Evolutionary conservation across 2,329 filamentous ascomycete genomes (phyloP).

Genomic region (Biscogniauxia sp.): DNA sequence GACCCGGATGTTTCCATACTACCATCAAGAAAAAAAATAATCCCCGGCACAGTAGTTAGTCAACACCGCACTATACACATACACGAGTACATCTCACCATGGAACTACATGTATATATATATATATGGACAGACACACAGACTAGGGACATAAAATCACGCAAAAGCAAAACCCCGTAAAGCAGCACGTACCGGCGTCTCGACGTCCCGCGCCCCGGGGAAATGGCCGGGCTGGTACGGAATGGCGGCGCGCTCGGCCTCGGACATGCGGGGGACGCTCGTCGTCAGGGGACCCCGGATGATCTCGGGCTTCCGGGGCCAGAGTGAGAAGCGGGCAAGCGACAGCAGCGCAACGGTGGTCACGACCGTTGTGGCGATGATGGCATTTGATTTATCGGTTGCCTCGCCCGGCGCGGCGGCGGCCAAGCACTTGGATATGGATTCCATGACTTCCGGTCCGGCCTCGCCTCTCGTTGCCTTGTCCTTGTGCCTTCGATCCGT

Average conservation of each 20-base stretch:
- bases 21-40: background rate
- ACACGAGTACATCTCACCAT: no score
- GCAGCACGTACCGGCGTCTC: conserved; percentile 53
- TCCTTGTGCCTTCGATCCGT: no score
- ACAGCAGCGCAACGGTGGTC: conserved; percentile 40
- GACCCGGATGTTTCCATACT: conserved; percentile 71
- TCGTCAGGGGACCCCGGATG: conserved; percentile 45
- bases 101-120: background rate
- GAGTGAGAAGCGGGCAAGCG: conserved; percentile 34
- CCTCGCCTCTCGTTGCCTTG: background rate
- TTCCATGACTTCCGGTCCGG: conserved; percentile 27
- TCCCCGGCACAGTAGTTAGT: background rate
- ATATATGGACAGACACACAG: background rate
- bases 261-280: conserved; percentile 36
- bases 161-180: background rate
- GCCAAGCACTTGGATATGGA: conserved; percentile 23
- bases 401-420: conserved; percentile 17
- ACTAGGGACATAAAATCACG: background rate
- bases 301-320: conserved; percentile 41
- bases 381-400: conserved; percentile 26
- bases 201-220: conserved; percentile 73
- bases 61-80: no score
- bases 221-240: conserved; percentile 63
- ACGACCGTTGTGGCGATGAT: conserved; percentile 40
- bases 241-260: conserved; percentile 38